Conservation (phyloP, 1,284 basidiomycete species). For the Meripilus lineatus region DNA sequence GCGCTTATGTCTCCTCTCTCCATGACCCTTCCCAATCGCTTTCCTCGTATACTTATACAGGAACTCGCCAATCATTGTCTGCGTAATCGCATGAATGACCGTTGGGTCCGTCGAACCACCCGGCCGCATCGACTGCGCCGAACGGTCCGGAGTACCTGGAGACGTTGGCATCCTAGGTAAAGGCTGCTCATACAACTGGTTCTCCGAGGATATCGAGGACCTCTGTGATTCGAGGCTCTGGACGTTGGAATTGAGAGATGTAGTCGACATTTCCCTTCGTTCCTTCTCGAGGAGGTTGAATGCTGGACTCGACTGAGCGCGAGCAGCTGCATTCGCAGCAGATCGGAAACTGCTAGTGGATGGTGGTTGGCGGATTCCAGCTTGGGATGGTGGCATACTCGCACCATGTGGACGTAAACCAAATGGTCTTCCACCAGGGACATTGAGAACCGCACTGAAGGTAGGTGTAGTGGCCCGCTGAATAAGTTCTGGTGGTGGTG, state of each 20-base stretch:
- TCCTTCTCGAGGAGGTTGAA: constrained; percentile 46
- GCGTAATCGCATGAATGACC: constrained; percentile 94
- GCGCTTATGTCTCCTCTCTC: constrained; percentile 86
- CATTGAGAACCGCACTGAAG: constrained; percentile 57
- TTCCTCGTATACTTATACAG: constrained; percentile 96
- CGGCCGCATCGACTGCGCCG: constrained; percentile 26
- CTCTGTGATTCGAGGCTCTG: constrained; percentile 63
- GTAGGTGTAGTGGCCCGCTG: constrained; percentile 83
- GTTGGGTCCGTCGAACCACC: constrained; percentile 71
- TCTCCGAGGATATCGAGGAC: constrained; percentile 77
- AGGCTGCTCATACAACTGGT: constrained; percentile 40
- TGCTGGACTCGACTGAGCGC: constrained; percentile 41
- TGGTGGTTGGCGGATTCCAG: constrained; percentile 62
- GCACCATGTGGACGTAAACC: constrained; percentile 54
- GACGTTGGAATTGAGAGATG: constrained; percentile 58
- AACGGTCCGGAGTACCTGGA: constrained; percentile 25
- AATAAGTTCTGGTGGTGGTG: constrained; percentile 84
- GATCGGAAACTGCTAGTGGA: constrained; percentile 81
- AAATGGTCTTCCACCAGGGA: constrained; percentile 44
- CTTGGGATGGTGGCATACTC: constrained; percentile 65
- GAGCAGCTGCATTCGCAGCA: constrained; percentile 50
- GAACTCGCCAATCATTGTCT: constrained; percentile 99
- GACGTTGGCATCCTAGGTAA: constrained; percentile 24
- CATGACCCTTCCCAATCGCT: constrained; percentile 87
- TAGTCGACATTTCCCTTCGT: constrained; percentile 53